Percentiles rank a stretch among this genome's conserved stretches.
Evolutionary conservation across 2,329 filamentous ascomycete species (phyloP).

Genomic region (Colletotrichum endophyticum): DNA sequence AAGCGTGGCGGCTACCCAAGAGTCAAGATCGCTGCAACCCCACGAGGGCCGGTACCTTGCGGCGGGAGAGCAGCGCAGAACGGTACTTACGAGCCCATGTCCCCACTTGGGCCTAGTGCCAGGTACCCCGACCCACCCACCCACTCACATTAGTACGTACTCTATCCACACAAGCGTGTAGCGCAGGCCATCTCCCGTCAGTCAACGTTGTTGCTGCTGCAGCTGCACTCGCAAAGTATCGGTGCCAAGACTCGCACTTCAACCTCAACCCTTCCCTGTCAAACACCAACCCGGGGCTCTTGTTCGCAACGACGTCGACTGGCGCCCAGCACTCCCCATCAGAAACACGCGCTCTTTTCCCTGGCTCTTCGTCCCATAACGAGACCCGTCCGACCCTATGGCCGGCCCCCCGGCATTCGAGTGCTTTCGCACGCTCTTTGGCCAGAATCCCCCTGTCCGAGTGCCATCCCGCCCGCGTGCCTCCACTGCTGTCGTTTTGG

Average conservation of each 20-base stretch:
- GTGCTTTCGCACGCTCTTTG: slow-evolving; percentile 9
- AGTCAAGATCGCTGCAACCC: slow-evolving; percentile 13
- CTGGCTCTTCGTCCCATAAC: slow-evolving; percentile 13
- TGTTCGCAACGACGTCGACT: slow-evolving; percentile 9
- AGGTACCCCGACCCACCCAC: neutral
- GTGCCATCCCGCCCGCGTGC: slow-evolving; percentile 13
- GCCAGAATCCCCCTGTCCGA: slow-evolving; percentile 15
- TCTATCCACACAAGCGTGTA: neutral
- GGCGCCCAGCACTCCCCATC: slow-evolving; percentile 1
- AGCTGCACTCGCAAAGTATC: neutral
- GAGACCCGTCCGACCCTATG: slow-evolving; percentile 8
- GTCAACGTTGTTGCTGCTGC: neutral
- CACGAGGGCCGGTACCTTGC: slow-evolving; percentile 1
- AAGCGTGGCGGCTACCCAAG: slow-evolving; percentile 6
- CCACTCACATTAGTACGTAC: neutral
- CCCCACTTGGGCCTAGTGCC: neutral
- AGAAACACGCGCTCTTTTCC: slow-evolving; percentile 14
- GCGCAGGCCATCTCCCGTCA: slow-evolving; percentile 17
- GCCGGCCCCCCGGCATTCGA: slow-evolving; percentile 11
- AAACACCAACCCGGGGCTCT: slow-evolving; percentile 7
- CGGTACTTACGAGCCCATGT: neutral
- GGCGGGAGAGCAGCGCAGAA: neutral
- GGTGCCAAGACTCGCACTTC: slow-evolving; percentile 5
- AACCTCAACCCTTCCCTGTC: slow-evolving; percentile 7
- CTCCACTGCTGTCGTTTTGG: slow-evolving; percentile 16